A percentile compares a stretch with the other conserved stretches of the same genome.
Evolutionary conservation across 2,329 filamentous ascomycete genomes (phyloP).

Genomic region (Tolypocladium ophioglossoides): DNA sequence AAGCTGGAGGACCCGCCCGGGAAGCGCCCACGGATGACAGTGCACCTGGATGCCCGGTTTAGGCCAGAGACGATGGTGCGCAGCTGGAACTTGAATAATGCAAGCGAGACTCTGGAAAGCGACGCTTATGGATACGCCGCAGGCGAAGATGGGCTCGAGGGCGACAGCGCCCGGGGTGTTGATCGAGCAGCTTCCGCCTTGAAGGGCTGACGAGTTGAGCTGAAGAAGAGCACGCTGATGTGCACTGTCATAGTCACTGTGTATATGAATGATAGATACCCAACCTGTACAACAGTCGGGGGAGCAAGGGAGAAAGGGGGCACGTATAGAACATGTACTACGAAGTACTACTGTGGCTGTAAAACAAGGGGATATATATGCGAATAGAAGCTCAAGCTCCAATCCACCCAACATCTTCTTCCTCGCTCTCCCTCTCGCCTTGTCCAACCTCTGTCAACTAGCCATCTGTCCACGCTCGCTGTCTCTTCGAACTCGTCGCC

Average conservation of each 20-base stretch:
- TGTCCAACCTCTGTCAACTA: not conserved
- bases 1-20: constrained; percentile 1
- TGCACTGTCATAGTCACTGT: not conserved
- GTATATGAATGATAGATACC: not conserved
- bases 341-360: not conserved
- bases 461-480: not conserved
- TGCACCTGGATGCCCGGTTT: constrained; percentile 5
- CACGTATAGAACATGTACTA: not conserved
- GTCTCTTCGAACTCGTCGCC: not conserved
- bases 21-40: not conserved
- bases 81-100: not conserved
- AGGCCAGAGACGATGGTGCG: constrained; percentile 5
- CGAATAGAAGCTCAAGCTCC: not conserved
- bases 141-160: not conserved
- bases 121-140: not conserved
- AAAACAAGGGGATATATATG: not conserved
- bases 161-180: not conserved
- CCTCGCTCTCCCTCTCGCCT: not conserved
- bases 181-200: not conserved
- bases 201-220: not conserved
- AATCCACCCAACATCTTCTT: not conserved
- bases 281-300: not conserved
- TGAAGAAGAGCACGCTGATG: not conserved
- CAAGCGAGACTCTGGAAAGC: not conserved
- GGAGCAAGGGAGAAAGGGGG: not conserved